Evolutionary conservation across 306 rosid species (phyloP).

Genomic region (Styphnolobium japonicum): DNA sequence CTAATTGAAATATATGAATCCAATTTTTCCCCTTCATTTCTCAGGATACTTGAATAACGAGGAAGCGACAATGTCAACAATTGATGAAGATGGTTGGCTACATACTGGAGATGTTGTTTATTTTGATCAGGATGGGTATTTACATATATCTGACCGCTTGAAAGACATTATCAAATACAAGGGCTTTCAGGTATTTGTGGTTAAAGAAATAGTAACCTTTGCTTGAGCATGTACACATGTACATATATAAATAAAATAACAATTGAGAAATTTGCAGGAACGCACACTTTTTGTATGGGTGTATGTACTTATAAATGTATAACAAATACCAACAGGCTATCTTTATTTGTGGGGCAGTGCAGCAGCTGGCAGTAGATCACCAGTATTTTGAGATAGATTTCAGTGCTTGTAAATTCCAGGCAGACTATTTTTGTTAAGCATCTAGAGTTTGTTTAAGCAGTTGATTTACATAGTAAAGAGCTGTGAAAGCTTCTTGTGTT

Average conservation of each 20-base stretch:
- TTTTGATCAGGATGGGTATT: slow-evolving; percentile 73
- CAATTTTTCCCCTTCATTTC: slow-evolving; percentile 5
- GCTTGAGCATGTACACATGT: neutral
- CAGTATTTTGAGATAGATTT: neutral
- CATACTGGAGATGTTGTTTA: slow-evolving; percentile 73
- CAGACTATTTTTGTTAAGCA: neutral
- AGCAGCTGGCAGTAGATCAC: neutral
- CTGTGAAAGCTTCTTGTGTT: neutral
- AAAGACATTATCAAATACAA: slow-evolving; percentile 92
- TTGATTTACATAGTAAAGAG: neutral
- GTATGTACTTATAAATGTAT: neutral
- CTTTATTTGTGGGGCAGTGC: neutral
- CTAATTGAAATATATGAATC: neutral
- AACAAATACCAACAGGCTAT: neutral
- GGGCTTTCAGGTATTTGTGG: slow-evolving; percentile 73
- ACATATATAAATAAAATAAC: neutral
- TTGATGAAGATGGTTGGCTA: slow-evolving; percentile 74
- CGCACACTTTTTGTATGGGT: neutral
- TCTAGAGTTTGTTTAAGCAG: neutral
- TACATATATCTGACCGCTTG: slow-evolving; percentile 66
- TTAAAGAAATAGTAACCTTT: neutral
- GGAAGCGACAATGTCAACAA: slow-evolving; percentile 60
- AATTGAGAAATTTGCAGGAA: neutral
- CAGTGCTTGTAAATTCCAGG: neutral
- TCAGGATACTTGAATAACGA: slow-evolving; percentile 78